Evolutionary conservation across 148 eudicot genomes (phyloP).

Genomic region (Fagopyrum tataricum): DNA sequence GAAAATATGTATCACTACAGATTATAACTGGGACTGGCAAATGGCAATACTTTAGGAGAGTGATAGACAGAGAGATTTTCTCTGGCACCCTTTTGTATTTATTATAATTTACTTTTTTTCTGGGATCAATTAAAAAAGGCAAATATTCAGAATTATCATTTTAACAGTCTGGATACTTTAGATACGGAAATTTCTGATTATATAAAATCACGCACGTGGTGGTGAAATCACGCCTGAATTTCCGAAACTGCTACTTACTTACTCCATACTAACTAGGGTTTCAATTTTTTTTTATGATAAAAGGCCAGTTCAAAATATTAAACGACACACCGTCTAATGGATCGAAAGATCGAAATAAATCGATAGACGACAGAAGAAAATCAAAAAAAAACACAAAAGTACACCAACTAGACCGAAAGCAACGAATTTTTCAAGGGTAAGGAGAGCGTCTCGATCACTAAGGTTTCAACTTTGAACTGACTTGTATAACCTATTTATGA

Average conservation of each 20-base stretch:
- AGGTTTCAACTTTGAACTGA: too few relatives aligned
- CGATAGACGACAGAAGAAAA: too few relatives aligned
- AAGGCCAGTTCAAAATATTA: too few relatives aligned
- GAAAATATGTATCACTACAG: neutral
- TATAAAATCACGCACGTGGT: constrained; percentile 1
- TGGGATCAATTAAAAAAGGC: neutral
- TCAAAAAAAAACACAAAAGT: too few relatives aligned
- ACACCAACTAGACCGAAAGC: too few relatives aligned
- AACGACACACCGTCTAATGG: too few relatives aligned
- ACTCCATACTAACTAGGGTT: too few relatives aligned
- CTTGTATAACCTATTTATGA: too few relatives aligned
- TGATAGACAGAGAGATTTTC: constrained; percentile 3
- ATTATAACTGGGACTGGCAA: neutral
- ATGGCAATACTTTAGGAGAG: neutral
- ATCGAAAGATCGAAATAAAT: too few relatives aligned
- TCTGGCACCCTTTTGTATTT: neutral
- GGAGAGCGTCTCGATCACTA: too few relatives aligned
- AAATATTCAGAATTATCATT: neutral
- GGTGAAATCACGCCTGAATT: constrained; percentile 9
- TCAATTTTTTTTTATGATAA: too few relatives aligned
- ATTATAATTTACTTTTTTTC: neutral
- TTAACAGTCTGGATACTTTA: neutral
- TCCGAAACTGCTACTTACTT: constrained; percentile 12
- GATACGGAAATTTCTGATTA: constrained; percentile 8
- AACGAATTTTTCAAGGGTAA: too few relatives aligned